Evolutionary conservation across 1,139 yeast genomes (phyloP).

Genomic region (Lodderomyces pseudojiufengensis): DNA sequence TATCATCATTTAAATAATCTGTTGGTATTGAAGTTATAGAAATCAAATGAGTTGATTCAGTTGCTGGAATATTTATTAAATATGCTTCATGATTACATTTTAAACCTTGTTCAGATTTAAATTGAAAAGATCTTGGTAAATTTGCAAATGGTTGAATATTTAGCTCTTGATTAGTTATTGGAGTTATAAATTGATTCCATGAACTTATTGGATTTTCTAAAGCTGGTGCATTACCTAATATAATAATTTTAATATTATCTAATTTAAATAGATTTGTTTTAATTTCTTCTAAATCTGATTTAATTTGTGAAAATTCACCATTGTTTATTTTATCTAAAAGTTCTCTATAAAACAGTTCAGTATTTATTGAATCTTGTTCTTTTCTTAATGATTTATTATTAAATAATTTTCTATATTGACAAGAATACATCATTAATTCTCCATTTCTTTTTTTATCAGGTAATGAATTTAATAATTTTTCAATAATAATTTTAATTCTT

Average conservation of each 20-base stretch:
- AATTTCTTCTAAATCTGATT: constrained; percentile 53
- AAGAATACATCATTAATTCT: constrained; percentile 62
- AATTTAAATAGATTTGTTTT: constrained; percentile 54
- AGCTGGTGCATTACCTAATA: constrained; percentile 62
- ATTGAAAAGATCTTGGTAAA: constrained; percentile 53
- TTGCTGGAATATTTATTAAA: constrained; percentile 74
- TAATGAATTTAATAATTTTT: constrained; percentile 68
- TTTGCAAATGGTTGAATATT: constrained; percentile 18
- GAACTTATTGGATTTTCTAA: constrained; percentile 54
- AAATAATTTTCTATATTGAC: constrained; percentile 52
- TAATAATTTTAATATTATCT: constrained; percentile 62
- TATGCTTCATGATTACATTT: constrained; percentile 54
- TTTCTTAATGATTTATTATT: constrained; percentile 59
- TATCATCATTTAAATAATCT: constrained; percentile 62
- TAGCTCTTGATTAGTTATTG: too few relatives aligned
- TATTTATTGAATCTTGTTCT: constrained; percentile 61
- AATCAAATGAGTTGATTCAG: constrained; percentile 78
- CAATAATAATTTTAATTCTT: constrained; percentile 67
- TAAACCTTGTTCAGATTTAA: constrained; percentile 56
- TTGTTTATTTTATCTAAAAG: constrained; percentile 49
- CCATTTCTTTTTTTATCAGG: constrained; percentile 85
- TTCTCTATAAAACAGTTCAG: constrained; percentile 56
- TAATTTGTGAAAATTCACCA: constrained; percentile 47
- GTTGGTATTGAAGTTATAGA: constrained; percentile 61
- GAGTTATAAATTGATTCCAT: constrained; percentile 49